Percentiles rank a stretch among this genome's conserved stretches.
These are phyloP conservation scores for Collariella sp. DNA, from an alignment of 495 filamentous ascomycete genomes.

Conservation along the genomic window DNA sequence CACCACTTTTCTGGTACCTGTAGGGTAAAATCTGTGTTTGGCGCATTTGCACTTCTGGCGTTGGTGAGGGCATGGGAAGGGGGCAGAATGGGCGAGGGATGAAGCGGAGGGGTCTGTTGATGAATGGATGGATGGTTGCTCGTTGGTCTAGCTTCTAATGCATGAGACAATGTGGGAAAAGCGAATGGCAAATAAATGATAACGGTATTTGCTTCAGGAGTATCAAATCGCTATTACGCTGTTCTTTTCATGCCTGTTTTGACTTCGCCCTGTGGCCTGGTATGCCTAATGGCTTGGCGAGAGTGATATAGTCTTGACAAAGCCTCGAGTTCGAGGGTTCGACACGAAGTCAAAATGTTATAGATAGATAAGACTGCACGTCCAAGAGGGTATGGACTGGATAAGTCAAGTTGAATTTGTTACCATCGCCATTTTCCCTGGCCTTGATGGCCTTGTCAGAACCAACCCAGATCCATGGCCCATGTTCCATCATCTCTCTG, in stretches of 20 bases:
- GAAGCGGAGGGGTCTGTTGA: neutral
- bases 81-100: neutral
- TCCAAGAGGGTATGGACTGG: too few relatives aligned
- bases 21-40: neutral
- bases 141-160: constrained; percentile 2
- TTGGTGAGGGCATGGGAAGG: constrained; percentile 7
- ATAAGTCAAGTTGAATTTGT: neutral
- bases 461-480: neutral
- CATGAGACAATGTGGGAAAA: neutral
- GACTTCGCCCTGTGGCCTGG: too few relatives aligned
- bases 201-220: too few relatives aligned
- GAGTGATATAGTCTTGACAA: too few relatives aligned
- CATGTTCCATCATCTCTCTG: too few relatives aligned
- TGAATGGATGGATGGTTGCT: neutral
- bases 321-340: too few relatives aligned
- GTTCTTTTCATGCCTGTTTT: neutral
- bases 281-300: too few relatives aligned
- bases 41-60: constrained; percentile 21
- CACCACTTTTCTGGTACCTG: neutral
- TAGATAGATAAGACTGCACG: too few relatives aligned
- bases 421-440: neutral
- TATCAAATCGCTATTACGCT: too few relatives aligned
- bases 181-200: too few relatives aligned
- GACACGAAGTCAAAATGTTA: too few relatives aligned
- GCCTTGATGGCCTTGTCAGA: neutral